Conservation (phyloP, 495 filamentous ascomycete species). For the Aspergillus carlsbadensis region DNA sequence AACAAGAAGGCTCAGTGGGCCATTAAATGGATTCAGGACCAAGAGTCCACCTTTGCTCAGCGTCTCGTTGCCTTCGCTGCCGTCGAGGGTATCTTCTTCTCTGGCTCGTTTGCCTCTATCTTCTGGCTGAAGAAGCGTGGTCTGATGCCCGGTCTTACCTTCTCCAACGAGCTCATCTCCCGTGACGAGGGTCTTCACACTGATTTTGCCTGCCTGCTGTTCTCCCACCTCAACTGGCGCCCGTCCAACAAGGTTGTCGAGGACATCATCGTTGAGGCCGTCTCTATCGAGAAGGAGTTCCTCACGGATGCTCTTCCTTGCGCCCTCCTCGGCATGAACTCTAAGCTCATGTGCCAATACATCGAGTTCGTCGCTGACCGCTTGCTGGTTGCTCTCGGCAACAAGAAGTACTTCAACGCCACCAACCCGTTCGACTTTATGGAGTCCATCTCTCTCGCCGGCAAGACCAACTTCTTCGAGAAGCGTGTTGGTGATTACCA, state of each 20-base stretch:
- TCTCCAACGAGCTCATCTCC: constrained; percentile 99
- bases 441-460: constrained; percentile 97
- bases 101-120: constrained; percentile 97
- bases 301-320: constrained; percentile 91
- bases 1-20: constrained; percentile 98
- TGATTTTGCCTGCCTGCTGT: constrained; percentile 95
- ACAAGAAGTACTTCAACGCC: constrained; percentile 86
- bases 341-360: constrained; percentile 97
- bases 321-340: constrained; percentile 94
- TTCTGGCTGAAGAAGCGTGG: constrained; percentile 99
- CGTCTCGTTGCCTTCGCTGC: constrained; percentile 97
- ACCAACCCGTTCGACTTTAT: constrained; percentile 99
- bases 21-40: constrained; percentile 89
- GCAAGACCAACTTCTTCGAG: constrained; percentile 99
- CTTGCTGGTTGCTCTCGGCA: constrained; percentile 86
- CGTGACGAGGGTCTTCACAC: constrained; percentile 99
- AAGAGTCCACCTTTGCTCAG: constrained; percentile 88
- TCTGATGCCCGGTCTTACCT: constrained; percentile 96
- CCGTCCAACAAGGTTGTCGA: constrained; percentile 77
- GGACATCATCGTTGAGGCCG: constrained; percentile 90
- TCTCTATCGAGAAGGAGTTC: constrained; percentile 96
- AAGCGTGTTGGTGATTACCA: constrained; percentile 99
- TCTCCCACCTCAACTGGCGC: constrained; percentile 91
- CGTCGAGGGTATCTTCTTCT: constrained; percentile 99
- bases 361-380: constrained; percentile 99